Evolutionary conservation across 1,284 basidiomycete species (phyloP), one percentile per base, ranked within the genome.

Genomic region (Leccinum subrobustum): DNA sequence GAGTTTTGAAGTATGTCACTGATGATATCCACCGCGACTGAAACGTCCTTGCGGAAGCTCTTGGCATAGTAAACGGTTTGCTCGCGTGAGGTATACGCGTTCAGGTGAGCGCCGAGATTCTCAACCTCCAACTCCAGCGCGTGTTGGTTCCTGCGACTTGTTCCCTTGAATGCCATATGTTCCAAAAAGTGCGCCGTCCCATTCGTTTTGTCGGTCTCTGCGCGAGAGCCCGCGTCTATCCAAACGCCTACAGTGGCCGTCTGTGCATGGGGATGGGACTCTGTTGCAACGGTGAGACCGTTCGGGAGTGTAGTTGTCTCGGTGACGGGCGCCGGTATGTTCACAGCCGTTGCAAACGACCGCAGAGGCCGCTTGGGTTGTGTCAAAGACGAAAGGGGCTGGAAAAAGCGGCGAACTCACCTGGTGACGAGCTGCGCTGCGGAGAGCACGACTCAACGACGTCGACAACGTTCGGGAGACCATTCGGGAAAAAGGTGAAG

Each of bases 51-150:
- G 76, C 92, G 87, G 88, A 99, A 99, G 74, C 93, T 91, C 85
- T 98, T 98, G 74, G 96, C 96, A 76, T 98, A 98, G 83, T 98
- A 99, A 65, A 98, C 96, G 33, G 97, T 99, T 80, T 99, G 96
- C 80, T 99, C 96, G 67, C 96, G 88, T 50, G 96, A 98, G 18
- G 96, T 99, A 82, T 98, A 99, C 59, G 97, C 96, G 77, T 99
- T 98, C 63, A 99, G 81, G 77, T 98, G 96, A 44, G 96, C 95
- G 68, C 97, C 97, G 64, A 98, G 83, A 81, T 98, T 97, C 81
- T 99, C 96, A 53, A 99, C 96, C 78, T 99, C 96, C 63, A 98
- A 85, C 80, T 99, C 97, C 61, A 99, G 88, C 47, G 87, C 85
- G 71, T 95, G 92, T 78, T 99, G 96, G 52, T 88, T 87, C 65